phyloP scores from a whole-genome alignment of 805 yeast species.

The Lachancea quebecensis region DNA sequence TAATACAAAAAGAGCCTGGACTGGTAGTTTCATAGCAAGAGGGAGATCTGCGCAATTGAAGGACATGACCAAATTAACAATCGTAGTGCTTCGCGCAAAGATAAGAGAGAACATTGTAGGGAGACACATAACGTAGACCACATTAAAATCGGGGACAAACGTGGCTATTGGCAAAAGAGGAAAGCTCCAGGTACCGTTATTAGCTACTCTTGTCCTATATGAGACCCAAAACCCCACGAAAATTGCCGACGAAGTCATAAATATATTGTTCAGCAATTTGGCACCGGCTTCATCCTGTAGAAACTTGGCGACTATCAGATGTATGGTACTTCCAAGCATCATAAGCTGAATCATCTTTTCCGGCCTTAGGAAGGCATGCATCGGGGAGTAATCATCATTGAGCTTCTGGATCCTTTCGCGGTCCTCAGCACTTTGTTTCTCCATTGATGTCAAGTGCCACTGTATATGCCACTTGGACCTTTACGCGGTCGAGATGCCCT shows the following conservation, averaged over 20 bases:
- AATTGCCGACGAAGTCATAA: conserved; percentile 17
- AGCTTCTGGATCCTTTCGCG: background rate
- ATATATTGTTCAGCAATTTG: conserved; percentile 18
- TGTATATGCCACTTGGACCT: background rate
- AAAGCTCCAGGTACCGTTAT: conserved; percentile 3
- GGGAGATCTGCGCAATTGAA: conserved; percentile 27
- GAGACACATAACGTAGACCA: conserved; percentile 30
- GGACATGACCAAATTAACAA: conserved; percentile 29
- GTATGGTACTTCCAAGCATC: conserved; percentile 18
- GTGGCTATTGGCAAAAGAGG: background rate
- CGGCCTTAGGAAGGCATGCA: conserved; percentile 16
- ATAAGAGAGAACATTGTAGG: conserved; percentile 29
- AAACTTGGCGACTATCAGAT: conserved; percentile 18
- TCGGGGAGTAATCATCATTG: conserved; percentile 9
- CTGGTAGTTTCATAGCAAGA: conserved; percentile 14
- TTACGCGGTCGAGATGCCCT: background rate
- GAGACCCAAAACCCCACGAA: conserved; percentile 16
- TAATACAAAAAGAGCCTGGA: conserved; percentile 21
- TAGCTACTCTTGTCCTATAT: conserved; percentile 7
- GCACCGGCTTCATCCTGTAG: conserved; percentile 11
- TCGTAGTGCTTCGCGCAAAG: conserved; percentile 20
- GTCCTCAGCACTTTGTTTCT: conserved; percentile 1
- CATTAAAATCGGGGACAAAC: conserved; percentile 30
- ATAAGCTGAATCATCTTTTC: conserved; percentile 24
- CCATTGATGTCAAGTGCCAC: background rate